Evolutionary conservation across 164 flowering plant species (phyloP).

Genomic region (Vitis labrusca): DNA sequence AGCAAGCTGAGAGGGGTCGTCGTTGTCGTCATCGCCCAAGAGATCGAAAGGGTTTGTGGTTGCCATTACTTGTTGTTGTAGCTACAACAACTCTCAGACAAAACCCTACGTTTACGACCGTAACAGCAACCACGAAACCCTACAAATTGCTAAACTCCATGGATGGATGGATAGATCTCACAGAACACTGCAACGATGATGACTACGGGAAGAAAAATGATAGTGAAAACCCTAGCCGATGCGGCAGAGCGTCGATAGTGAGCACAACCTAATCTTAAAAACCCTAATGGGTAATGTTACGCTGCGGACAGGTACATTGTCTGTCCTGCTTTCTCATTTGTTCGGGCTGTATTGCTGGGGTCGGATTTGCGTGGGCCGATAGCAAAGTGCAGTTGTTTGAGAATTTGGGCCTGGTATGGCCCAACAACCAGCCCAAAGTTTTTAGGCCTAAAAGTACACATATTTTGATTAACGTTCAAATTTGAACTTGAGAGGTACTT

Average conservation of each 20-base stretch:
- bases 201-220: conserved; percentile 19
- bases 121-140: conserved; percentile 6
- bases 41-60: conserved; percentile 50
- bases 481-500: no score
- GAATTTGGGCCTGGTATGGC: no score
- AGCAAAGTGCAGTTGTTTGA: no score
- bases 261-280: conserved; percentile 27
- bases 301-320: conserved; percentile 6
- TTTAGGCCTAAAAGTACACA: no score
- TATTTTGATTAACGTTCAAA: no score
- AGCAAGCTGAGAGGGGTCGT: conserved; percentile 46
- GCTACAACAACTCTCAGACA: neutral
- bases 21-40: conserved; percentile 47
- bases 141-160: conserved; percentile 2
- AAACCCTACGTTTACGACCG: neutral
- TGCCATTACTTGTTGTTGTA: conserved; percentile 26
- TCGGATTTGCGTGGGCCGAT: no score
- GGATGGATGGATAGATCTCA: neutral
- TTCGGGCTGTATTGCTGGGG: no score
- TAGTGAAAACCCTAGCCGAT: no score
- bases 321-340: no score
- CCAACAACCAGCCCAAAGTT: no score
- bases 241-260: no score
- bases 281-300: conserved; percentile 17
- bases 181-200: no score